Evolutionary conservation across 1,139 yeast genomes (phyloP), one percentile per base, ranked within the genome.

Genomic region (Arxiozyma telluris): DNA sequence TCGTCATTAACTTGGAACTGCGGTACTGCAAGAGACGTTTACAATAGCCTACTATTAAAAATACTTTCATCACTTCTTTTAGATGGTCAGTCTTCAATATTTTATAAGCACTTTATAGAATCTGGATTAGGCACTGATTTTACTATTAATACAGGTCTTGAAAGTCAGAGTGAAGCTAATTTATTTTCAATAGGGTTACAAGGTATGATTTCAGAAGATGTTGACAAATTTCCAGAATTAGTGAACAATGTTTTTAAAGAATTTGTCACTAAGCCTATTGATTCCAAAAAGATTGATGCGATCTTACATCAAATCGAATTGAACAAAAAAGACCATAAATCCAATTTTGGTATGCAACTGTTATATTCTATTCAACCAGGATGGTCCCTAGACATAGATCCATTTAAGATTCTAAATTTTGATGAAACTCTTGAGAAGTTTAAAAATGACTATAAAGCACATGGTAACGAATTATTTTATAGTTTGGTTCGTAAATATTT

Each of bases 1-100:
- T 75, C 87, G 0, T 90, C 97, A 0, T 67, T 93, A 53, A 88
- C 98, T 1, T 93, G 97, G 97, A 75, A 81, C 56, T 80, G 88
- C 58, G 96, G 96, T 5, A 73, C 79, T 42, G 88, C 96, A 1
- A 73, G 78, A 9, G 85, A 87, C 57, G 75, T 78, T 17, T 86
- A 85, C 63, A 84, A 82, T 53, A 74, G 89, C 0, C 87, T 91
- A 67, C 77, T 87, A 50, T 76, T 93, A 79, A 85, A 83, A 57
- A 74, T 91, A 7, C 73, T 91, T 50, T 81, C 87, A 25, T 80
- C 84, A 20, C 73, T 94, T 55, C 73, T 94, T 43, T 80, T 87
- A 62, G 97, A 89, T 67, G 98, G 98, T 1, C 98, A 91, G 65
- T 85, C 93, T 17, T 86, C 98, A 12, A 93, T 96, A 7, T 76